These are phyloP conservation scores for Ustilago lituana DNA, from an alignment of 1,284 basidiomycete genomes.

Conservation along the genomic window DNA sequence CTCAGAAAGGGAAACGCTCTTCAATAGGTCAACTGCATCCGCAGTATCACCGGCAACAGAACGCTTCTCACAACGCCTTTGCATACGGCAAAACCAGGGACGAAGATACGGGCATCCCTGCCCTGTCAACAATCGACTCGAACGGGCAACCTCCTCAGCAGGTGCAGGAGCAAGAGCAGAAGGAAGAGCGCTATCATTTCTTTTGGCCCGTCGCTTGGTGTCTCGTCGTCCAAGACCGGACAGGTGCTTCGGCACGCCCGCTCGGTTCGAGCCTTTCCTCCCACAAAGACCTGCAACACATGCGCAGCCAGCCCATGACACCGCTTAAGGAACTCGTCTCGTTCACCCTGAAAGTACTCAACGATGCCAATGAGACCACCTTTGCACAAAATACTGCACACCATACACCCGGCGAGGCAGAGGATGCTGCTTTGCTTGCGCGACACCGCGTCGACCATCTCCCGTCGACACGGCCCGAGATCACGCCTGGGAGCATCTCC, in stretches of 20 bases:
- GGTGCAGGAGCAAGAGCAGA: not conserved
- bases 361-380: constrained; percentile 33
- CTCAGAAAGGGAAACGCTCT: not conserved
- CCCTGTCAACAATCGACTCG: not conserved
- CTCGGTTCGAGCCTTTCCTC: not conserved
- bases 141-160: not conserved
- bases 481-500: constrained; percentile 27
- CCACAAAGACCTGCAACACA: constrained; percentile 14
- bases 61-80: not conserved
- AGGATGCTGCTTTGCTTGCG: constrained; percentile 19
- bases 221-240: constrained; percentile 8
- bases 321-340: constrained; percentile 46
- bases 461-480: constrained; percentile 18
- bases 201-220: constrained; percentile 36
- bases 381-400: constrained; percentile 11
- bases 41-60: not conserved
- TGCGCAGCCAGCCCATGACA: constrained; percentile 26
- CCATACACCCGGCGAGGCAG: constrained; percentile 26
- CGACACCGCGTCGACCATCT: constrained; percentile 13
- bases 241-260: not conserved
- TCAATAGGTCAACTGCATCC: not conserved
- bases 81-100: not conserved
- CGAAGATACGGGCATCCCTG: not conserved
- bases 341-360: constrained; percentile 41
- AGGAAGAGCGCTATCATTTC: constrained; percentile 7